These are phyloP conservation scores for Talaromyces trachyspermus DNA, from an alignment of 495 filamentous ascomycete genomes.

Conservation along the genomic window DNA sequence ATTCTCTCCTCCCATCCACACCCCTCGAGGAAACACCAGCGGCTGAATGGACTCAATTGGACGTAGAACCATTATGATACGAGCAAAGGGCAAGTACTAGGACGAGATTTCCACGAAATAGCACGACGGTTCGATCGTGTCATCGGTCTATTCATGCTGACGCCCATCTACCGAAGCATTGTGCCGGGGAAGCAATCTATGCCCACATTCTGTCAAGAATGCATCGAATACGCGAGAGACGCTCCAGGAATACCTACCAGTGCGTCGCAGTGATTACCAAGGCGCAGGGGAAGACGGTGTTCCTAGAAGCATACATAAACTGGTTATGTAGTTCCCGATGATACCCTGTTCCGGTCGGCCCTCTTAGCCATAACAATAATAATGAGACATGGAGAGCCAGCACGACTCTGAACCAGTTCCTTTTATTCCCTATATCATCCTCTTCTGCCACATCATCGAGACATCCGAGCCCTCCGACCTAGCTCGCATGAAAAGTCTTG, in stretches of 20 bases:
- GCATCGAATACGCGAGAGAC: slow-evolving; percentile 12
- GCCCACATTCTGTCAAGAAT: slow-evolving; percentile 8
- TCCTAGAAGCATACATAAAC: slow-evolving; percentile 9
- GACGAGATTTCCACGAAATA: slow-evolving; percentile 7
- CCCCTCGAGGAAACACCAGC: not conserved
- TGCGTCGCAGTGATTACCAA: slow-evolving; percentile 9
- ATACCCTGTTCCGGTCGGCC: not conserved
- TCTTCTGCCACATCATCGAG: slow-evolving; percentile 18
- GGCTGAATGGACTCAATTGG: not conserved
- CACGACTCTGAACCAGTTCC: slow-evolving; percentile 11
- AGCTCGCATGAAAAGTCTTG: slow-evolving; percentile 6
- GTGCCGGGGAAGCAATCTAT: slow-evolving; percentile 7
- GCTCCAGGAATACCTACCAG: slow-evolving; percentile 9
- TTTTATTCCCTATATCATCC: slow-evolving; percentile 15
- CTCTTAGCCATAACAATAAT: not conserved
- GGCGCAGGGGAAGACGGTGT: slow-evolving; percentile 1
- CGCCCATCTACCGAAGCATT: slow-evolving; percentile 15
- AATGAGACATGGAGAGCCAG: slow-evolving; percentile 1
- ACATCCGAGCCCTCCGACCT: slow-evolving; percentile 11
- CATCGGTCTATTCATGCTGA: slow-evolving; percentile 10
- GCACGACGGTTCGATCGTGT: slow-evolving; percentile 10
- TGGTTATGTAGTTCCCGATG: slow-evolving; percentile 8
- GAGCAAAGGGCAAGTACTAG: slow-evolving; percentile 9
- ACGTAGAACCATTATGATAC: not conserved
- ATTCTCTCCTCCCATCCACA: too few species aligned